Conservation (phyloP, 768 basidiomycete species). For the Podaxis sp. region DNA sequence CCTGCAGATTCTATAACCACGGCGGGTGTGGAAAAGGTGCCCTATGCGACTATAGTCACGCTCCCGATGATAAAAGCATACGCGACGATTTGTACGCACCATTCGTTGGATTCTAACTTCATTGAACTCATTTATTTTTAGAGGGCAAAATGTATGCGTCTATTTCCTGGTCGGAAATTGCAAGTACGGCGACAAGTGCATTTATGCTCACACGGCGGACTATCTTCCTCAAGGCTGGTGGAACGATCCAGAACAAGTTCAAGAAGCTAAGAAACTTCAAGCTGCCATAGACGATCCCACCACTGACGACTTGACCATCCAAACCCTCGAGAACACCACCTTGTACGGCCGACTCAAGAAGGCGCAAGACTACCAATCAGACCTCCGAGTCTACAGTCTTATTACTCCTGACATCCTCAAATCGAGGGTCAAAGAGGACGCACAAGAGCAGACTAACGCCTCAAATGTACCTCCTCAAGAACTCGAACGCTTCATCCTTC, state of each 20-base stretch:
- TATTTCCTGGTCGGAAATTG: slow-evolving; percentile 40
- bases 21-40: slow-evolving; percentile 44
- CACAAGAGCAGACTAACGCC: not conserved
- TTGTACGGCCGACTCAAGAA: not conserved
- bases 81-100: slow-evolving; percentile 51
- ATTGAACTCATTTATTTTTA: slow-evolving; percentile 17
- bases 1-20: slow-evolving; percentile 60
- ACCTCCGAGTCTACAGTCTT: not conserved
- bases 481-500: slow-evolving; percentile 25
- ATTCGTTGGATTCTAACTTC: not conserved
- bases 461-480: not conserved
- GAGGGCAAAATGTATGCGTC: slow-evolving; percentile 50
- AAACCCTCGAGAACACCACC: not conserved
- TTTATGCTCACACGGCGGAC: slow-evolving; percentile 41
- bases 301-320: not conserved
- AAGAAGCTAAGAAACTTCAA: not conserved
- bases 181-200: slow-evolving; percentile 38
- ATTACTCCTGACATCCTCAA: slow-evolving; percentile 3
- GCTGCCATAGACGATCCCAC: not conserved
- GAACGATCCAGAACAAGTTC: slow-evolving; percentile 19
- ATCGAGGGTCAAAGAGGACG: slow-evolving; percentile 3
- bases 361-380: not conserved
- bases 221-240: slow-evolving; percentile 39
- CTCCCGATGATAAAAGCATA: slow-evolving; percentile 54
- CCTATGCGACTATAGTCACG: slow-evolving; percentile 49